These are phyloP conservation scores for Aspergillus sclerotialis DNA, from an alignment of 2,329 filamentous ascomycete species.

Conservation along the genomic window DNA sequence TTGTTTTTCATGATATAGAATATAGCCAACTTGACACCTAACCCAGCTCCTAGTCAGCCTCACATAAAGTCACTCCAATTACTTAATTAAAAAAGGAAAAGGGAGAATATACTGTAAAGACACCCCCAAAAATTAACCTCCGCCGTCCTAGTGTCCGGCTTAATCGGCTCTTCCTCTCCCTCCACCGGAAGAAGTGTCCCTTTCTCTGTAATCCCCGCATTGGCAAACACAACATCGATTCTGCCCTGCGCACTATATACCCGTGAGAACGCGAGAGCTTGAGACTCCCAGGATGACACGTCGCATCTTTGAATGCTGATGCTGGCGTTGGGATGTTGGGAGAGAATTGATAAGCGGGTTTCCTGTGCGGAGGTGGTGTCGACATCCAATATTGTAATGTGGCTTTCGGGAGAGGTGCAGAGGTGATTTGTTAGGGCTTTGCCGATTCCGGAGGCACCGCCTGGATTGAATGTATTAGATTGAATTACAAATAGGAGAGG, in stretches of 20 bases:
- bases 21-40: constrained; percentile 44
- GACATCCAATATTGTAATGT: constrained; percentile 28
- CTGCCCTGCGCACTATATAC: constrained; percentile 25
- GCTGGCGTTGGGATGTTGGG: constrained; percentile 17
- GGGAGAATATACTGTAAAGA: constrained; percentile 38
- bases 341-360: constrained; percentile 14
- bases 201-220: constrained; percentile 43
- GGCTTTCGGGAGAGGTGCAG: constrained; percentile 18
- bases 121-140: constrained; percentile 32
- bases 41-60: too few relatives aligned
- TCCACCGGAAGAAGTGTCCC: constrained; percentile 26
- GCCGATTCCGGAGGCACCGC: constrained; percentile 31
- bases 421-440: constrained; percentile 28
- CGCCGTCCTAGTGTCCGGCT: constrained; percentile 31
- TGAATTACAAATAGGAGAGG: background rate
- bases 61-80: too few relatives aligned
- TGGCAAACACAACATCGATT: constrained; percentile 45
- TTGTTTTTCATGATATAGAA: constrained; percentile 46
- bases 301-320: constrained; percentile 25
- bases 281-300: constrained; percentile 29
- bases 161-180: constrained; percentile 24
- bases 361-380: constrained; percentile 16
- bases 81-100: too few relatives aligned
- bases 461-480: constrained; percentile 7
- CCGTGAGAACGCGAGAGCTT: constrained; percentile 28